phyloP scores from a whole-genome alignment of 805 yeast genomes.

The Tetrapisispora fleetii region DNA sequence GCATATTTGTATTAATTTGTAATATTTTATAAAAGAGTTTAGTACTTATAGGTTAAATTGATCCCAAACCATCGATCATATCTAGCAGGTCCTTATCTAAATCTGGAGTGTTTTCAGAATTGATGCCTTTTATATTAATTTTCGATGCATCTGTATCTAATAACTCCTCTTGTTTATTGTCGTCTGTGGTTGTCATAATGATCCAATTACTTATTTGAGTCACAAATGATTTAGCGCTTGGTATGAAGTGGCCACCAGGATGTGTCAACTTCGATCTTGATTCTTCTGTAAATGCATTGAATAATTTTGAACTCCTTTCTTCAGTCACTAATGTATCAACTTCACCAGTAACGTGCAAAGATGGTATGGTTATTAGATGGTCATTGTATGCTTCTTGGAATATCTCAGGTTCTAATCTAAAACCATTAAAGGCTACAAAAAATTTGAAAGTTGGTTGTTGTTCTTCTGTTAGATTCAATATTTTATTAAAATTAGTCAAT shows the following conservation, averaged over 20 bases:
- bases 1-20: background rate
- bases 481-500: constrained; percentile 42
- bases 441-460: constrained; percentile 49
- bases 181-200: background rate
- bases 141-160: background rate
- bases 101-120: constrained; percentile 10
- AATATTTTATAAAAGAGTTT: background rate
- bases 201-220: constrained; percentile 30
- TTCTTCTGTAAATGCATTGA: constrained; percentile 36
- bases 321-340: constrained; percentile 80
- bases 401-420: constrained; percentile 24
- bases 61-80: constrained; percentile 35
- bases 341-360: constrained; percentile 77
- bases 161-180: no score
- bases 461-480: constrained; percentile 27
- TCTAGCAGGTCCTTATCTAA: constrained; percentile 30
- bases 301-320: constrained; percentile 51
- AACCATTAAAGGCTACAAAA: constrained; percentile 67
- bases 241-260: constrained; percentile 95
- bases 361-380: constrained; percentile 22
- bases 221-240: constrained; percentile 54
- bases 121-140: background rate
- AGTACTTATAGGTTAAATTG: constrained; percentile 4
- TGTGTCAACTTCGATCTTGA: constrained; percentile 51
- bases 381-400: constrained; percentile 15